Conservation (phyloP, 345 rosid genomes). For the Ceriops decandra region DNA sequence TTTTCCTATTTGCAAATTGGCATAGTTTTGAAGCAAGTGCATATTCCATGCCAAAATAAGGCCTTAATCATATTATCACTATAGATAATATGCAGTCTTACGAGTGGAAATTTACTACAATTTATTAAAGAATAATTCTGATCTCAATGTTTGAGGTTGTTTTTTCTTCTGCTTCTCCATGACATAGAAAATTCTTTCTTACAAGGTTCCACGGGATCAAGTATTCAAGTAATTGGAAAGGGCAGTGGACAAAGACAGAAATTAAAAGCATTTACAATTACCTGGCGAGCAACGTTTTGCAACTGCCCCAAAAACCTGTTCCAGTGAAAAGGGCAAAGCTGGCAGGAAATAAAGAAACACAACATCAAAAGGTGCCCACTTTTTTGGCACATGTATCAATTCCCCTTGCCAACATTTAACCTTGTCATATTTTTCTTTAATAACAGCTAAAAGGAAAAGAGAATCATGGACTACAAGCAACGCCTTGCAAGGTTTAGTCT, state of each 20-base stretch:
- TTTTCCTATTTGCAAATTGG: background rate
- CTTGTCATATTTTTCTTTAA: slow-evolving; percentile 73
- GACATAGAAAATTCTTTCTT: background rate
- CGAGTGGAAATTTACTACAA: background rate
- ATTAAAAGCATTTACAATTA: slow-evolving; percentile 22
- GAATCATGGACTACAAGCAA: slow-evolving; percentile 84
- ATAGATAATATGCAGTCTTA: background rate
- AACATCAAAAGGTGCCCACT: slow-evolving; percentile 83
- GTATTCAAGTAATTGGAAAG: background rate
- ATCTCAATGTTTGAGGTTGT: background rate
- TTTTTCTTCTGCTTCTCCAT: background rate
- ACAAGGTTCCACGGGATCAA: background rate
- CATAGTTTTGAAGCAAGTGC: background rate
- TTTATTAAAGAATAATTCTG: background rate
- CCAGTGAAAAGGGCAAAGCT: slow-evolving; percentile 62
- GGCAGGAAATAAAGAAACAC: slow-evolving; percentile 83
- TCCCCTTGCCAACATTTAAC: slow-evolving; percentile 99
- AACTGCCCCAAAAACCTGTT: slow-evolving; percentile 47
- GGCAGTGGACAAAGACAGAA: background rate
- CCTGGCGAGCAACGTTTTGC: slow-evolving; percentile 62
- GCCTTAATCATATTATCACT: background rate
- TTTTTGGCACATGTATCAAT: slow-evolving; percentile 63
- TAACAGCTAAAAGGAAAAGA: slow-evolving; percentile 60
- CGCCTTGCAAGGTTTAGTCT: slow-evolving; percentile 44
- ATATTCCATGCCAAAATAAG: background rate